A percentile compares a stretch with the other conserved stretches of the same genome.
These are phyloP conservation scores for Sporisorium graminicola DNA, from an alignment of 1,284 basidiomycete genomes.

Conservation along the genomic window DNA sequence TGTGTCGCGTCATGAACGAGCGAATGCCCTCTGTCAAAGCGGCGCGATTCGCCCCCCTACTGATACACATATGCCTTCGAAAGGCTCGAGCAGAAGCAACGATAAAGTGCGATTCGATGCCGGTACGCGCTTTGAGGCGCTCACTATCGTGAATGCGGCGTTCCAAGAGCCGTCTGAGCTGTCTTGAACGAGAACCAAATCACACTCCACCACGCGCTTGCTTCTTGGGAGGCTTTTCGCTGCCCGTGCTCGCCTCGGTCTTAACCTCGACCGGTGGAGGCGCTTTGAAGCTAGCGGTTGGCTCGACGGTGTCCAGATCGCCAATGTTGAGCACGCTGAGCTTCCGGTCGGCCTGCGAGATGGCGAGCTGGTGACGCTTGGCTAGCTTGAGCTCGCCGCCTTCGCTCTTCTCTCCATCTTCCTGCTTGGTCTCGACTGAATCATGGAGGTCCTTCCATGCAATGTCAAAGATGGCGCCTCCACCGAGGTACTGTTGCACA, in stretches of 20 bases:
- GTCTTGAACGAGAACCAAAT: background rate
- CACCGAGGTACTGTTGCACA: conserved; percentile 54
- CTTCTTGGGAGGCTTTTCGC: conserved; percentile 45
- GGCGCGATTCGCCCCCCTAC: background rate
- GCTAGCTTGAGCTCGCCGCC: conserved; percentile 19
- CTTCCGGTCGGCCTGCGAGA: conserved; percentile 63
- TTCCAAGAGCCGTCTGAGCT: background rate
- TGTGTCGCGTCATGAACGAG: background rate
- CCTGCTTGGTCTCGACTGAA: conserved; percentile 38
- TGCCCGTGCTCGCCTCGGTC: conserved; percentile 20
- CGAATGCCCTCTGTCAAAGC: background rate
- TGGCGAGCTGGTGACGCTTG: conserved; percentile 56
- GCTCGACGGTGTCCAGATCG: conserved; percentile 36
- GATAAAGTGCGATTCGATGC: background rate
- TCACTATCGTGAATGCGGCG: background rate
- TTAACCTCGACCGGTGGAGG: conserved; percentile 25
- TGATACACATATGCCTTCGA: background rate
- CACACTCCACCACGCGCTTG: conserved; percentile 35
- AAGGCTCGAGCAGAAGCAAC: conserved; percentile 1
- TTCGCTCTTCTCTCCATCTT: conserved; percentile 33
- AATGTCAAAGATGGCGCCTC: conserved; percentile 54
- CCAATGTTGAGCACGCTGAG: conserved; percentile 60
- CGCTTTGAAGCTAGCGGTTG: conserved; percentile 28
- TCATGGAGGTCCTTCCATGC: conserved; percentile 50
- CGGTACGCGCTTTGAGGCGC: conserved; percentile 9